Evolutionary conservation across 2,329 filamentous ascomycete genomes (phyloP), one percentile per base, ranked within the genome.

Genomic region (Ascochyta clinopodiicola): DNA sequence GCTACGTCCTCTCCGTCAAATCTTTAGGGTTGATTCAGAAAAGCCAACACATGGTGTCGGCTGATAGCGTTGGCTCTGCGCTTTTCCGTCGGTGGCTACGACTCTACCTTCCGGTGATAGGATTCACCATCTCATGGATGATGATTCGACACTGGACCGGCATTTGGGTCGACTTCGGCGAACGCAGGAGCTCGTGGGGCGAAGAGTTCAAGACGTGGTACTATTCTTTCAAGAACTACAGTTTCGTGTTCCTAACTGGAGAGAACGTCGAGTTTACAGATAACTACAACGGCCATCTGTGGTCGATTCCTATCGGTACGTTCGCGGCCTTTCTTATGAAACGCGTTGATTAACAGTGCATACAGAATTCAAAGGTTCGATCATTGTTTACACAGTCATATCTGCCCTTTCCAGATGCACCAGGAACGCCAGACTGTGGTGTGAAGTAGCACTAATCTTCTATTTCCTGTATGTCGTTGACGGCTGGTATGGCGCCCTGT

Each of bases 381-480:
- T 90, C 48, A 76, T 86, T 58, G 75, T 88, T 48, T 90, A 87
- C 69, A 85, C 82, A 0, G 70, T 81, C 0, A 71, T 84, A 5
- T 68, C 86, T 19, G 84, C 87, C 0, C 78, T 90, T 10, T 82
- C 86, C 0, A 78, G 83, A 47, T 83, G 81, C 53, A 81, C 82
- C 0, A 77, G 75, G 22, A 82, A 80, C 50, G 81, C 82, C 3
- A 82, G 88, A 13, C 77, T 89, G 0, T 78, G 77, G 70, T 82
- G 82, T 66, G 75, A 85, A 62, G 42, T 78, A 1, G 80, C 68
- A 1, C 75, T 91, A 10, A 80, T 85, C 19, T 77, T 79, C 59
- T 91, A 90, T 73, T 89, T 88, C 66, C 77, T 90, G 68, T 89
- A 88, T 69, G 81, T 90, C 46, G 81, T 81, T 3, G 88, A 91